Evolutionary conservation across 352 stramenopile genomes (phyloP).

Genomic region (Globisporangium radiosum): DNA sequence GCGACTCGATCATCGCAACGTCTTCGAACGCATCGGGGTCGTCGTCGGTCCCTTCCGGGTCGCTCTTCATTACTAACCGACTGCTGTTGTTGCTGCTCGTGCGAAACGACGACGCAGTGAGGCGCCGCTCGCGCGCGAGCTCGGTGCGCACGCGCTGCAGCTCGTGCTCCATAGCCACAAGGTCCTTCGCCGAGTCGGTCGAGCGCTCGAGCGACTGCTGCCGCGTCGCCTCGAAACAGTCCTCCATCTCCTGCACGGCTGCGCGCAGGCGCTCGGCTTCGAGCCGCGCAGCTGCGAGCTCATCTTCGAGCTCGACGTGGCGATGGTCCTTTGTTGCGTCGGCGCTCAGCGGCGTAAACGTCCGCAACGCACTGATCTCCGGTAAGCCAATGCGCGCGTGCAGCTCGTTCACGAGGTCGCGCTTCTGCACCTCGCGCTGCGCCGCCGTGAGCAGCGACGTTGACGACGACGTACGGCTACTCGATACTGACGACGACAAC

Average conservation of each 20-base stretch:
- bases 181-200: slow-evolving; percentile 45
- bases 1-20: slow-evolving; percentile 23
- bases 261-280: slow-evolving; percentile 56
- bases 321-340: slow-evolving; percentile 36
- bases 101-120: slow-evolving; percentile 20
- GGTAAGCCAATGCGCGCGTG: slow-evolving; percentile 63
- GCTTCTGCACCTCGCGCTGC: slow-evolving; percentile 46
- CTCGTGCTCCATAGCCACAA: slow-evolving; percentile 42
- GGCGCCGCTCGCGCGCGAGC: slow-evolving; percentile 38
- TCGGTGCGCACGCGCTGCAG: slow-evolving; percentile 42
- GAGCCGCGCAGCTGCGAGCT: slow-evolving; percentile 44
- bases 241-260: slow-evolving; percentile 59
- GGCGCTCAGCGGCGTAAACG: slow-evolving; percentile 55
- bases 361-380: slow-evolving; percentile 57
- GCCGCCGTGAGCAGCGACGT: background rate
- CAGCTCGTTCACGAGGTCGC: slow-evolving; percentile 72
- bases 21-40: slow-evolving; percentile 29
- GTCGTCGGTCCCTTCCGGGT: slow-evolving; percentile 6
- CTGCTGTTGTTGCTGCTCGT: slow-evolving; percentile 4
- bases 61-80: slow-evolving; percentile 13
- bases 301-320: slow-evolving; percentile 40
- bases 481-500: background rate
- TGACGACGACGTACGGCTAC: background rate
- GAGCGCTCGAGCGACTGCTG: slow-evolving; percentile 56
- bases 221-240: slow-evolving; percentile 35